These are phyloP conservation scores for Corniculantispora saksenae DNA, from an alignment of 2,329 filamentous ascomycete species.

Conservation along the genomic window DNA sequence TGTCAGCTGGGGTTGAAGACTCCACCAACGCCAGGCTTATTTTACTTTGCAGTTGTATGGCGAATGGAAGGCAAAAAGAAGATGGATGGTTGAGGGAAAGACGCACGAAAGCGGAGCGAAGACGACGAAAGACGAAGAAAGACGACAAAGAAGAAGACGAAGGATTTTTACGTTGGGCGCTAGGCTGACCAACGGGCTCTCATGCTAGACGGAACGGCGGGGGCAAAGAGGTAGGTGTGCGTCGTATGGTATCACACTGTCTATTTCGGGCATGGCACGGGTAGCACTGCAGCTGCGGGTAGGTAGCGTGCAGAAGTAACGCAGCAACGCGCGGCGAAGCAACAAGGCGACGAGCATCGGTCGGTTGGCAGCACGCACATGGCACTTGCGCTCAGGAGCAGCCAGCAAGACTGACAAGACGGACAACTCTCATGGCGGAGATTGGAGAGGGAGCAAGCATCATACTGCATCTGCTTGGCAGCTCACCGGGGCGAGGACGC, in stretches of 20 bases:
- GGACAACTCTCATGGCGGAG: neutral
- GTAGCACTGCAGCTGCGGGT: neutral
- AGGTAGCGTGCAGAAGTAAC: neutral
- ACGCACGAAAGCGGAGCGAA: neutral
- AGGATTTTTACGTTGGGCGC: neutral
- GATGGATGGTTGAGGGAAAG: neutral
- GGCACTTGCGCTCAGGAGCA: neutral
- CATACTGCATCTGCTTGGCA: neutral
- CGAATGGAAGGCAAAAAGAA: conserved; percentile 4
- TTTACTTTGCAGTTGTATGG: neutral
- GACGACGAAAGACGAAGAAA: neutral
- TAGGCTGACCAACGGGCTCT: neutral
- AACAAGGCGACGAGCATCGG: neutral
- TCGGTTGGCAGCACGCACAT: neutral
- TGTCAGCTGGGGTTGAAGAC: conserved; percentile 11
- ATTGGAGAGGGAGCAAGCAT: neutral
- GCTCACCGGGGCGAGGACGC: neutral
- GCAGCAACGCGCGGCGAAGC: neutral
- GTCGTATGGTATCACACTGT: conserved; percentile 12
- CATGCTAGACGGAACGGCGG: neutral
- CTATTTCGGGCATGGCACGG: conserved; percentile 1
- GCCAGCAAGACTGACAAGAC: too few relatives aligned
- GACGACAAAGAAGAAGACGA: neutral
- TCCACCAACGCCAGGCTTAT: conserved; percentile 3
- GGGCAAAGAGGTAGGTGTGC: neutral